Base-by-base conservation (phyloP, 441 rosid genomes). In the Eruca vesicaria region DNA sequence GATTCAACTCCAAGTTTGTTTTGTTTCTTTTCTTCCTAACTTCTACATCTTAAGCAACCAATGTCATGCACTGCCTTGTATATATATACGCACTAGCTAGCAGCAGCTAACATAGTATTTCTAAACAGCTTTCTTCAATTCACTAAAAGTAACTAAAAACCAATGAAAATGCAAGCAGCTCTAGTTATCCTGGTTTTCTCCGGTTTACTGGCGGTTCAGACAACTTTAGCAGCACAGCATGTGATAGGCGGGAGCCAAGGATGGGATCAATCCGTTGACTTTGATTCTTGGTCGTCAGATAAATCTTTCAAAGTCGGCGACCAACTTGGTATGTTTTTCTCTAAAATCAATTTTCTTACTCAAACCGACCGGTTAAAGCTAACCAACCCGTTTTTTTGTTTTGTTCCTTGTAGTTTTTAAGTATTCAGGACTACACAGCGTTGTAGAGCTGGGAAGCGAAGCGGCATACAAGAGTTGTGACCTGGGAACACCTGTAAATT, bases 351-450 rank as follows among this genome's bases (percentile, higher is more conserved):
- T 19, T 32, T 4, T 10, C 10, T 19, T n/a, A n/a, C n/a, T n/a
- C n/a, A 18, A 72, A 63, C 56, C 71, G 68, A 10, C 3, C 65
- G 76, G 64, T 72, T 48, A 1, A 62, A 8, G 9, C 15, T 52
- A 62, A 68, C 57, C 28, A 16, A 67, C 21, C n/a, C 28, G 23
- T 31, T 9, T 9, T 9, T 4, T 19, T 23, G 26, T 50, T 18
- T 48, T 12, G 31, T 56, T 29, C 19, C 8, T 21, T 77, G 78
- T 85, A 92, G 98, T 86, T 72, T 95, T 92, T 85, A 91, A 89
- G 85, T 95, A 92, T 79, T 81, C 91, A 5, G 94, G 88, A 81
- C 84, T 91, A 59, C 99, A 95, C 81, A 95, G 96, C 63, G 93
- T 91, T 61, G 96, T 91, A 0, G 98, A 95, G 75, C 84, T 92